Percentiles rank a stretch among this genome's conserved stretches.
phyloP scores from a whole-genome alignment of 352 stramenopile genomes.

The Pythium brassicae region DNA sequence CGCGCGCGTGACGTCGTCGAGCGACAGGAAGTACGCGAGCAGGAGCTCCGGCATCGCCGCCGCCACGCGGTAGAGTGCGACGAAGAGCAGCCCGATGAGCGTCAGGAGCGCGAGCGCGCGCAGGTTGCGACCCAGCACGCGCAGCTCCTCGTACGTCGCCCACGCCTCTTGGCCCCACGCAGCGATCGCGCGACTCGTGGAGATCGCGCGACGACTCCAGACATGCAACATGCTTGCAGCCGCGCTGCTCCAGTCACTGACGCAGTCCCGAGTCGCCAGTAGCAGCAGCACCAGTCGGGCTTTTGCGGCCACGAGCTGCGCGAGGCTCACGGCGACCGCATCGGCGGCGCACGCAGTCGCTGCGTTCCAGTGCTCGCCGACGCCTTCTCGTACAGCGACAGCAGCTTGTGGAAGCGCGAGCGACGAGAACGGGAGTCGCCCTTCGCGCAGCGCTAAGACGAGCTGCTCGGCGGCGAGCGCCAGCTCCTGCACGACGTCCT shows the following conservation, averaged over 20 bases:
- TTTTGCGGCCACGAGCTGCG: neutral
- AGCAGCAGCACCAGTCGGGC: neutral
- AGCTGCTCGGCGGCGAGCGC: conserved; percentile 10
- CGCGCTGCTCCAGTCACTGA: neutral
- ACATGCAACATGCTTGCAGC: neutral
- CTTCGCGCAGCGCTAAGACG: conserved; percentile 4
- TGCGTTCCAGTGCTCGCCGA: neutral
- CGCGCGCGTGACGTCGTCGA: conserved; percentile 38
- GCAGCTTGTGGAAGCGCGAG: neutral
- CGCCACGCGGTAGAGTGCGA: conserved; percentile 23
- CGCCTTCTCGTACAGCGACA: neutral
- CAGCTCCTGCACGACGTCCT: conserved; percentile 3
- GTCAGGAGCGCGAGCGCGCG: conserved; percentile 18
- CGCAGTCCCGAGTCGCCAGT: neutral
- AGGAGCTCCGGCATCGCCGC: conserved; percentile 23
- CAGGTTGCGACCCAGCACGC: conserved; percentile 23
- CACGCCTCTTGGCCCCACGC: conserved; percentile 14
- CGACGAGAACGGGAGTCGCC: neutral
- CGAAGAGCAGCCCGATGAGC: conserved; percentile 20
- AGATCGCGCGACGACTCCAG: neutral
- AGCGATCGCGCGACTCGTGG: neutral
- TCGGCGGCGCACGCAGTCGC: neutral
- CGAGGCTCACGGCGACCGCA: neutral
- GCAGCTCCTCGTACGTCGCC: conserved; percentile 31
- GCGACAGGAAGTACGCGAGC: conserved; percentile 19